Percentiles rank a stretch among this genome's conserved stretches.
Evolutionary conservation across 352 stramenopile genomes (phyloP).

Genomic region (Phytophthora sansomeana): DNA sequence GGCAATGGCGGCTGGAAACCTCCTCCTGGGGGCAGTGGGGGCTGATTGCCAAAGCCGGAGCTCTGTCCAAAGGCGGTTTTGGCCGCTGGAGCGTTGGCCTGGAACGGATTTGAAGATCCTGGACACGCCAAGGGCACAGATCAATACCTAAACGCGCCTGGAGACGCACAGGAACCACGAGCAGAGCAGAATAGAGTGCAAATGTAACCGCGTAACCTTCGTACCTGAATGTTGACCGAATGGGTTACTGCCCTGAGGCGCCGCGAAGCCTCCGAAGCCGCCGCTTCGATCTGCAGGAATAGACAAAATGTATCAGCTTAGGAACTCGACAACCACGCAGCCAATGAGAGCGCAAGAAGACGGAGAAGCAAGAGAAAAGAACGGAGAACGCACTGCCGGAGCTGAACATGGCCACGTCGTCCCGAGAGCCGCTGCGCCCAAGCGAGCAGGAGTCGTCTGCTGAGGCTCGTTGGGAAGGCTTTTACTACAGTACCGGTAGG

Average conservation of each 20-base stretch:
- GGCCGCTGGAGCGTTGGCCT: slow-evolving; percentile 14
- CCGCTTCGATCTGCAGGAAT: slow-evolving; percentile 25
- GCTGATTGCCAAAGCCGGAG: slow-evolving; percentile 36
- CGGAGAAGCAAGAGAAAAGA: neutral
- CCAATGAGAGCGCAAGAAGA: neutral
- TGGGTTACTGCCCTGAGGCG: slow-evolving; percentile 33
- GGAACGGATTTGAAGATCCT: slow-evolving; percentile 48
- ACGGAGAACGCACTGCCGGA: slow-evolving; percentile 38
- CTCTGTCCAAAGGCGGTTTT: slow-evolving; percentile 51
- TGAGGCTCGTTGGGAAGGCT: neutral
- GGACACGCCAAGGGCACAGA: slow-evolving; percentile 41
- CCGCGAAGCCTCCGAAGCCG: slow-evolving; percentile 34
- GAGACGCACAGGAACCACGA: slow-evolving; percentile 15
- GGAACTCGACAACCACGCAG: slow-evolving; percentile 9
- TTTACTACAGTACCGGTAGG: neutral
- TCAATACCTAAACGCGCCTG: slow-evolving; percentile 38
- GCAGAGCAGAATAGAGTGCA: slow-evolving; percentile 6
- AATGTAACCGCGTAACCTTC: slow-evolving; percentile 13
- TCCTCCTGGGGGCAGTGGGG: slow-evolving; percentile 34
- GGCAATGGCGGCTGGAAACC: slow-evolving; percentile 31
- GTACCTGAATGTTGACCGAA: slow-evolving; percentile 57
- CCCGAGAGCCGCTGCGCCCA: neutral
- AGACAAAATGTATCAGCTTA: slow-evolving; percentile 10
- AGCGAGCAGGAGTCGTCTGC: slow-evolving; percentile 3
- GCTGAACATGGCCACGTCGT: slow-evolving; percentile 41